A percentile compares a stretch with the other conserved stretches of the same genome.
phyloP scores from a whole-genome alignment of 495 filamentous ascomycete species.

The Letharia columbiana region DNA sequence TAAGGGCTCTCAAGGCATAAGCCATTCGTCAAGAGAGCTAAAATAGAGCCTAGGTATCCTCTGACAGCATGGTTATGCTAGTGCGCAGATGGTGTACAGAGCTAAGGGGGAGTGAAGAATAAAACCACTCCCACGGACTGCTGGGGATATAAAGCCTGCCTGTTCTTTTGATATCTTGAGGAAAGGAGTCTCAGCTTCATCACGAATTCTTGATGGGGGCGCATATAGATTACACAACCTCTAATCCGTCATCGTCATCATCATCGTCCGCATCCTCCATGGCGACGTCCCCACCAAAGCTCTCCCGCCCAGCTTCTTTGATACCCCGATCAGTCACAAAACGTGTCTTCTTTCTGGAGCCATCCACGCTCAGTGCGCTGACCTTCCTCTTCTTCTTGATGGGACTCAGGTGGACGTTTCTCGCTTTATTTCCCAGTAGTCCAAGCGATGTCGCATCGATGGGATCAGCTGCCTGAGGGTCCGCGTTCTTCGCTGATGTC shows the following conservation, averaged over 20 bases:
- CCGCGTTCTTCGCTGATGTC: constrained; percentile 3
- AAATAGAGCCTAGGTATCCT: neutral
- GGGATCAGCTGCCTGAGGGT: constrained; percentile 14
- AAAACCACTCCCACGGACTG: neutral
- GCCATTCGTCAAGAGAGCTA: neutral
- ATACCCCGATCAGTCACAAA: constrained; percentile 73
- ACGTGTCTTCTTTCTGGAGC: constrained; percentile 62
- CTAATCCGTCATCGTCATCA: constrained; percentile 47
- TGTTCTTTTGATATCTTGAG: neutral
- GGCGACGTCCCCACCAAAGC: constrained; percentile 47
- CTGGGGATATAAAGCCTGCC: neutral
- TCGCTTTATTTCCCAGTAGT: constrained; percentile 47
- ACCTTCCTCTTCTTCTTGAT: constrained; percentile 54
- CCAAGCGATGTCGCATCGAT: constrained; percentile 45
- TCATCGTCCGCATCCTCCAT: constrained; percentile 30
- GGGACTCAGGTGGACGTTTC: constrained; percentile 59
- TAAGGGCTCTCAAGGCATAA: neutral
- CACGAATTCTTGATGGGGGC: neutral
- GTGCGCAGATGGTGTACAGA: neutral
- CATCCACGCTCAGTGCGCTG: constrained; percentile 32
- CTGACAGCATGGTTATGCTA: neutral
- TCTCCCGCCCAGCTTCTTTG: constrained; percentile 66
- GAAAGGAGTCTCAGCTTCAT: neutral
- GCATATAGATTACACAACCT: constrained; percentile 39
- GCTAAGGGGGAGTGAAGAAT: neutral